Conservation (phyloP, 1,139 yeast genomes). For the Suhomyces chickasaworum region DNA sequence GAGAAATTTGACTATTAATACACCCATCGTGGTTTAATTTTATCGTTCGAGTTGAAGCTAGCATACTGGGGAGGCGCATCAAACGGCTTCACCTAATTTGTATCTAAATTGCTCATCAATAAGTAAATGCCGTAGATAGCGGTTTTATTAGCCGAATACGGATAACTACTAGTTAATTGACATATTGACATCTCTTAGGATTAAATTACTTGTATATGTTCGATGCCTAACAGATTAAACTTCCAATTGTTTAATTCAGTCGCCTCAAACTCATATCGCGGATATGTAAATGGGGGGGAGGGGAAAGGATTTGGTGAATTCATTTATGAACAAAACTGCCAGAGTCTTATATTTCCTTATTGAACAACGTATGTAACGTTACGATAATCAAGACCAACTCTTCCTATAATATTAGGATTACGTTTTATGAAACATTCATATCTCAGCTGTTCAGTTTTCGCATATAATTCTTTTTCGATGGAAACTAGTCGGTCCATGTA, state of each 20-base stretch:
- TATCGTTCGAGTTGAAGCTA: not conserved
- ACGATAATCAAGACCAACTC: conserved; percentile 2
- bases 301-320: too few species aligned
- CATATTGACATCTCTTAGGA: too few species aligned
- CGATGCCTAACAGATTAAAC: too few species aligned
- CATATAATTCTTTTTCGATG: conserved; percentile 17
- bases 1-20: not conserved
- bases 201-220: too few species aligned
- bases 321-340: not conserved
- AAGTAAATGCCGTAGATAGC: not conserved
- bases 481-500: conserved; percentile 16
- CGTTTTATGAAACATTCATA: not conserved
- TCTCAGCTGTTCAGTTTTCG: conserved; percentile 5
- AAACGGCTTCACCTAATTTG: not conserved
- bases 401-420: conserved; percentile 4
- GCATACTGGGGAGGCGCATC: too few species aligned
- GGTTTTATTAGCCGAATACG: not conserved
- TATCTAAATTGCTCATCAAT: not conserved
- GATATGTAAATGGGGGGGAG: too few species aligned
- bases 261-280: too few species aligned
- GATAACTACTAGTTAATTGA: not conserved
- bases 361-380: not conserved
- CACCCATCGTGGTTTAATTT: not conserved
- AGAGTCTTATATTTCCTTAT: not conserved
- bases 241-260: too few species aligned